Percentiles rank a stretch among this genome's conserved stretches.
These are phyloP conservation scores for Ehretia macrophylla DNA, from an alignment of 257 asterid species.

Conservation along the genomic window DNA sequence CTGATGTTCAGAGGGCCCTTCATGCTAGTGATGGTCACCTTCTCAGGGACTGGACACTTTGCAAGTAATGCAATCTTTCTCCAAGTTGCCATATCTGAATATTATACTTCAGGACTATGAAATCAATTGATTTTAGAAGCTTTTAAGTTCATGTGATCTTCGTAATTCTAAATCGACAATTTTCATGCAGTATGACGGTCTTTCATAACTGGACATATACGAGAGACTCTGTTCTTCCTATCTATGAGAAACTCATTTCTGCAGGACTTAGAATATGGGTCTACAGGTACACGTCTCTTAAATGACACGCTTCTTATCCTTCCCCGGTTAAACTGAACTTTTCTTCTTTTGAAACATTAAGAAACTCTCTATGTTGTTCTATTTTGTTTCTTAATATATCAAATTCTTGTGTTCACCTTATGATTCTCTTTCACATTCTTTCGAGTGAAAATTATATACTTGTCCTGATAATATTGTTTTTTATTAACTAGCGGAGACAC, in stretches of 20 bases:
- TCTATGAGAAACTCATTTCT: conserved; percentile 21
- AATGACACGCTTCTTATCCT: no score
- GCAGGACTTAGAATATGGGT: conserved; percentile 37
- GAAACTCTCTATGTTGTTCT: no score
- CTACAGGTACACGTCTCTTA: conserved; percentile 24
- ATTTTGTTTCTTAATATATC: no score
- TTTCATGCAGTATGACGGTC: conserved; percentile 9
- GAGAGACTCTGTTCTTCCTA: conserved; percentile 28
- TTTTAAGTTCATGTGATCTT: no score
- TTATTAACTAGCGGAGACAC: conserved; percentile 30
- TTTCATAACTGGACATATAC: conserved; percentile 23
- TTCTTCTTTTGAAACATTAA: neutral
- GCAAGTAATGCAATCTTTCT: conserved; percentile 24
- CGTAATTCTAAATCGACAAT: neutral
- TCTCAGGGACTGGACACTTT: conserved; percentile 26
- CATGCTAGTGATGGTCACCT: conserved; percentile 37
- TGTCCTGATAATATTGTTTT: neutral
- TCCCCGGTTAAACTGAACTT: neutral
- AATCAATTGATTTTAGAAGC: neutral
- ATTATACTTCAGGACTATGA: neutral
- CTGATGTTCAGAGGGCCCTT: conserved; percentile 40
- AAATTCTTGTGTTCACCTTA: no score
- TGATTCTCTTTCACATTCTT: no score
- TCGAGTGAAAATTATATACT: no score
- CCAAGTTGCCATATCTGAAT: neutral